phyloP scores from a whole-genome alignment of 352 stramenopile genomes.

The Pythium aristosporum region DNA sequence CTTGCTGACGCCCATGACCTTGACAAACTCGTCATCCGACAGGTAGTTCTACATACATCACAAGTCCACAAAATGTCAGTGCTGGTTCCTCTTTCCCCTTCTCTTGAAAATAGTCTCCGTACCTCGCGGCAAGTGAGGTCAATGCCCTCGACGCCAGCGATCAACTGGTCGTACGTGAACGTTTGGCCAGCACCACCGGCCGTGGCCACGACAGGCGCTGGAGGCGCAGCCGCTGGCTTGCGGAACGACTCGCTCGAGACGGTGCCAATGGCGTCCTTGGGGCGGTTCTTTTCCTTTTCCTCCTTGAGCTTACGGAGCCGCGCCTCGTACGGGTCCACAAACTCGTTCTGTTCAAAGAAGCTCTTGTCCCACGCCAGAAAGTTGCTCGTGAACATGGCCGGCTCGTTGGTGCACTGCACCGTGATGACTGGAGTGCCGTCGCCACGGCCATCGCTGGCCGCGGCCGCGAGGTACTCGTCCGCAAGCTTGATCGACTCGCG shows the following conservation, averaged over 20 bases:
- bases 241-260: slow-evolving; percentile 51
- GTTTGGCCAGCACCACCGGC: slow-evolving; percentile 35
- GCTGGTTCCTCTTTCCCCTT: background rate
- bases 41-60: slow-evolving; percentile 56
- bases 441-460: slow-evolving; percentile 78
- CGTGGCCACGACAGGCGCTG: slow-evolving; percentile 22
- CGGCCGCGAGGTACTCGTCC: slow-evolving; percentile 69
- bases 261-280: slow-evolving; percentile 55
- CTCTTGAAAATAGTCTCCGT: slow-evolving; percentile 1
- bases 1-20: slow-evolving; percentile 62
- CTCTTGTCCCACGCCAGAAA: slow-evolving; percentile 88
- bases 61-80: background rate
- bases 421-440: slow-evolving; percentile 82
- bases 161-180: slow-evolving; percentile 66
- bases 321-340: slow-evolving; percentile 89
- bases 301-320: slow-evolving; percentile 77
- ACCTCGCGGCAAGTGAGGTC: slow-evolving; percentile 77
- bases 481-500: slow-evolving; percentile 57
- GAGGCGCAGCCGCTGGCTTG: slow-evolving; percentile 17
- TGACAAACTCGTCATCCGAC: slow-evolving; percentile 73
- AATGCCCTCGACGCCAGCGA: slow-evolving; percentile 74
- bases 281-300: slow-evolving; percentile 71
- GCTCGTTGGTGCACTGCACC: slow-evolving; percentile 80
- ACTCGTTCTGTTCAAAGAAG: slow-evolving; percentile 83
- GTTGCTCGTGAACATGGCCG: slow-evolving; percentile 89